phyloP scores from a whole-genome alignment of 2,329 filamentous ascomycete species.

The Lachnellula occidentalis region DNA sequence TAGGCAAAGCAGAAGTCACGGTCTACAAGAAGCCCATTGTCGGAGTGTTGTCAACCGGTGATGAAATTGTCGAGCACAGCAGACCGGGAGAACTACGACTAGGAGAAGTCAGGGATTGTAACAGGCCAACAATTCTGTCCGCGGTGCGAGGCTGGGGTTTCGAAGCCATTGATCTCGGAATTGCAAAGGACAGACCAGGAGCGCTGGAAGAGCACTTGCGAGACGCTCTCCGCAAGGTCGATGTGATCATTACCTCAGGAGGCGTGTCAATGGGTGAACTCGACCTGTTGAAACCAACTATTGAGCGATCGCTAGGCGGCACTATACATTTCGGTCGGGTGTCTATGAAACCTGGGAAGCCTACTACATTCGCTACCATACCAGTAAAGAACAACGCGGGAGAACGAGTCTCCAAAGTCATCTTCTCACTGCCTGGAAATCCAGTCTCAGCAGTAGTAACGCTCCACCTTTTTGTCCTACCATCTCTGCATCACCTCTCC shows the following conservation, averaged over 20 bases:
- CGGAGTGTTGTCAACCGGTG: conserved; percentile 87
- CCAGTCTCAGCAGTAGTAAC: conserved; percentile 90
- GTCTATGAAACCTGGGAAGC: conserved; percentile 96
- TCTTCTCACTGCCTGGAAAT: conserved; percentile 92
- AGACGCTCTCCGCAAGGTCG: conserved; percentile 64
- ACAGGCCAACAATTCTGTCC: conserved; percentile 79
- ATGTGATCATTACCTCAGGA: conserved; percentile 85
- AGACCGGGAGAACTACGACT: conserved; percentile 56
- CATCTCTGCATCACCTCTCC: conserved; percentile 70
- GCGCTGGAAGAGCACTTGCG: conserved; percentile 74
- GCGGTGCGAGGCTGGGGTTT: conserved; percentile 71
- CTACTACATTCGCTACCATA: conserved; percentile 91
- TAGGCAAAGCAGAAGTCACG: conserved; percentile 65
- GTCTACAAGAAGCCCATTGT: conserved; percentile 74
- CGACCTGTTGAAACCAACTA: conserved; percentile 91
- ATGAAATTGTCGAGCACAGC: conserved; percentile 81
- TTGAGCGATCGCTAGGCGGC: conserved; percentile 83
- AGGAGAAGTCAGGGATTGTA: conserved; percentile 91
- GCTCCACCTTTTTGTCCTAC: conserved; percentile 89
- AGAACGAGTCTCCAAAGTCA: conserved; percentile 56
- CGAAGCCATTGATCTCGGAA: conserved; percentile 76
- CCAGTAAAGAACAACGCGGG: conserved; percentile 57
- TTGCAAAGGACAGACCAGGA: conserved; percentile 68
- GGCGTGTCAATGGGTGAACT: conserved; percentile 98
- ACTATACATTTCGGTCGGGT: conserved; percentile 96